Base-by-base conservation (phyloP, 495 filamentous ascomycete species). In the Zalerion maritima region DNA sequence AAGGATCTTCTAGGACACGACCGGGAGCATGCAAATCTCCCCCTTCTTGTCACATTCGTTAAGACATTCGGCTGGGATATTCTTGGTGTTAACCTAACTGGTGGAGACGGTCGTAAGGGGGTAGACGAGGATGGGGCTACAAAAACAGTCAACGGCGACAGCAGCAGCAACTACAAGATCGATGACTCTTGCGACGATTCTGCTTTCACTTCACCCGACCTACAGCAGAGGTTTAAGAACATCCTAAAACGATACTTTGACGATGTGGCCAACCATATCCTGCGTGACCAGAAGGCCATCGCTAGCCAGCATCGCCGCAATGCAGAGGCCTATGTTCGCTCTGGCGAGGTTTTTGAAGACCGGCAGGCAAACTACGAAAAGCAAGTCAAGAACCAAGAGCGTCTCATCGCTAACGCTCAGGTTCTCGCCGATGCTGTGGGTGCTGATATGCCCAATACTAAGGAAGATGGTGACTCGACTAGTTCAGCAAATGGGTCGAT, bases 291-390 rank as follows among this genome's bases (percentile, higher is more conserved):
- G 46, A 83, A 87, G 52, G 73, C 75, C 5, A 73, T 96, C 20
- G 64, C 68, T 34, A 64, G 60, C 14, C 89, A 99, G 53, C 80
- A 75, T 26, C 79, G 82, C 34, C 84, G 86, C 27, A 94, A 99
- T 58, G 85, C 91, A 2, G 89, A 99, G 50, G 89, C 87, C 4
- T 99, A 99, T 47, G 83, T 99, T 40, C 94, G 93, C 46, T 96
- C 91, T 23, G 89, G 89, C 9, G 89, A 99, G 45, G 86, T 99
- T 24, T 99, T 99, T 39, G 89, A 99, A 47, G 89, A 99, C 45
- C 81, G 89, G 11, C 89, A 99, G 46, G 70, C 84, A 17, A 94
- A 84, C 42, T 93, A 89, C 37, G 89, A 99, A 49, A 94, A 83
- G 53, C 74, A 82, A 47, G 57, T 83, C 6, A 96, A 94, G 55